Evolutionary conservation across 306 rosid genomes (phyloP).

Genomic region (Malus domestica): ASM211411v1 NC_041804.1:17789501-17790000

Average conservation of each 20-base stretch:
- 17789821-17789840: background rate
- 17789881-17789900: background rate
- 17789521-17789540: constrained; percentile 48
- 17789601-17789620: constrained; percentile 54
- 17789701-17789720: constrained; percentile 37
- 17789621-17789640: constrained; percentile 82
- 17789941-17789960: background rate
- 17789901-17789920: background rate
- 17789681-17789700: constrained; percentile 51
- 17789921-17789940: background rate
- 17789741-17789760: background rate
- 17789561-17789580: constrained; percentile 57
- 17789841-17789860: background rate
- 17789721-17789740: constrained; percentile 50
- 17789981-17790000: background rate
- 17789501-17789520: constrained; percentile 70
- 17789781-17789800: background rate
- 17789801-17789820: background rate
- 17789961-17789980: background rate
- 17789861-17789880: background rate
- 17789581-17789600: constrained; percentile 19
- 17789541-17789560: constrained; percentile 83
- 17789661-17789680: constrained; percentile 43
- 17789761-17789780: background rate
- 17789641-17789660: constrained; percentile 67